Evolutionary conservation across 768 basidiomycete genomes (phyloP), one percentile per base, ranked within the genome.

Genomic region (Suillus brevipes): DNA sequence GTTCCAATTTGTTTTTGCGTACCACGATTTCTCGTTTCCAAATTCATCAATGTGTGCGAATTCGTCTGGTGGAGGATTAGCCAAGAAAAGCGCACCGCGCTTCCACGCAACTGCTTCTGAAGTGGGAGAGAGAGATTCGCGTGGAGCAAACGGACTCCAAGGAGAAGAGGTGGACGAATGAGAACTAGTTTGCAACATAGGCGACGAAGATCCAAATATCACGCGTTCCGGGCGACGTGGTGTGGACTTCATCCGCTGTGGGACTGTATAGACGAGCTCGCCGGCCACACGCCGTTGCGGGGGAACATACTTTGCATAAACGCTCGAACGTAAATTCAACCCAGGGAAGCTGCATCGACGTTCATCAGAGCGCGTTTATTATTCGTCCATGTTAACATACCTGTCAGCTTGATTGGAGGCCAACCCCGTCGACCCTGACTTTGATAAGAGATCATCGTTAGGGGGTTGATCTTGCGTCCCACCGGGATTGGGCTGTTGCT

Each of bases 61-160:
- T 64, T 67, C 71, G 3, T 60, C 64, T n/a, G 16, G 62, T 8
- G 65, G 70, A 16, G 60, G 63, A 49, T 72, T 67, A 6, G 65
- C 25, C 7, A 67, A 2, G 50, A 60, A 65, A 1, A 73, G 66
- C 56, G 65, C 65, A 2, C 70, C 66, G 0, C 67, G 64, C 16
- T 63, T 42, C 67, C 72, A 70, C 8, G 64, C 53, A 20, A 37
- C 23, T 6, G 70, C 49, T 18, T 58, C 57, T 12, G 23, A 20
- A 40, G 38, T 58, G 5, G 37, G 16, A 10, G 18, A 58, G 23
- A 18, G 23, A 25, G 38, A 58, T 40, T 25, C 16, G 56, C 16
- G 56, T 23, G n/a, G 36, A 42, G 40, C 20, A 18, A 59, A 59
- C 58, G 58, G 40, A 20, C 58, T 42, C 40, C 58, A 59, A 42